phyloP scores from a whole-genome alignment of 1,139 yeast genomes.

The Geotrichum aggregatum region DNA sequence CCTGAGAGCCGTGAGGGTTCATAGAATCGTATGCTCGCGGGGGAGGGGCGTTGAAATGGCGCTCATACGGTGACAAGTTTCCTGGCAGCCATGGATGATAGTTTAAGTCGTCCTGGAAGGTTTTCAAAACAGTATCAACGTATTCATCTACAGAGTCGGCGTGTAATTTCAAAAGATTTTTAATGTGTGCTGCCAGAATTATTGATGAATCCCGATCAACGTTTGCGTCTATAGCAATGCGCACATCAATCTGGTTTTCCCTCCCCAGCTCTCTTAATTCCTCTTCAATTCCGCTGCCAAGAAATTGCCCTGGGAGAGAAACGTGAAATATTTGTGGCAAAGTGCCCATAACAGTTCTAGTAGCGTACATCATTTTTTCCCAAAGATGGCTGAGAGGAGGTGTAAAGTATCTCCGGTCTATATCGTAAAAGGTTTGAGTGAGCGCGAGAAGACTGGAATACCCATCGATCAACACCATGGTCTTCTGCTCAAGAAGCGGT shows the following conservation, averaged over 20 bases:
- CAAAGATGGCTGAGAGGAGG: neutral
- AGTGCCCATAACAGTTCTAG: slow-evolving; percentile 4
- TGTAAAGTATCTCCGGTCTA: too few species aligned
- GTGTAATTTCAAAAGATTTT: too few species aligned
- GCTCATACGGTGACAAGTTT: slow-evolving; percentile 1
- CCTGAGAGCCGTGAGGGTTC: neutral
- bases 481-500: too few species aligned
- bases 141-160: too few species aligned
- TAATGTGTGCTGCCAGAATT: too few species aligned
- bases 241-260: neutral
- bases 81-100: neutral
- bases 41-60: neutral
- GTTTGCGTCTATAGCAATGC: neutral
- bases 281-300: too few species aligned
- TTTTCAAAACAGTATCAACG: neutral
- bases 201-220: too few species aligned
- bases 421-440: neutral
- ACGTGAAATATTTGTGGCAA: neutral
- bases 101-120: neutral
- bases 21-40: neutral
- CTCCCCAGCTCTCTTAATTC: neutral
- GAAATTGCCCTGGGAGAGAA: too few species aligned
- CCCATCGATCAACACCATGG: neutral
- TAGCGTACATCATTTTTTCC: neutral
- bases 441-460: slow-evolving; percentile 1